Evolutionary conservation across 148 eudicot species (phyloP).

Genomic region (Heliosperma pusillum): DNA sequence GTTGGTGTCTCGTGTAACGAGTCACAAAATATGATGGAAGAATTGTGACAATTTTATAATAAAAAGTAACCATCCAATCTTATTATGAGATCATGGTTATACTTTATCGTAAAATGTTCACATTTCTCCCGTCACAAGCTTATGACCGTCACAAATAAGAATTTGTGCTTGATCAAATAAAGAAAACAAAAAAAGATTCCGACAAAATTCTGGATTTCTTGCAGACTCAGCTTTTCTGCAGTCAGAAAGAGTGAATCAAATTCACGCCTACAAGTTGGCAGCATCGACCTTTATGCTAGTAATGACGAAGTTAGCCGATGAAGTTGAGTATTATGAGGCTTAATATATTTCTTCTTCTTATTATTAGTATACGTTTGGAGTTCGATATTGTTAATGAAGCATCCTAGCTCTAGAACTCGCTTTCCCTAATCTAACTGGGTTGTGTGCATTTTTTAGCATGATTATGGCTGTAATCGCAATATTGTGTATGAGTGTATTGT

Average conservation of each 20-base stretch:
- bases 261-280: constrained; percentile 78
- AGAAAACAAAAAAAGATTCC: background rate
- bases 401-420: background rate
- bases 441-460: background rate
- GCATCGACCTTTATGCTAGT: constrained; percentile 70
- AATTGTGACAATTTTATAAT: too few species aligned
- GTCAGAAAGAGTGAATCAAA: constrained; percentile 57
- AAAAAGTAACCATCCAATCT: too few species aligned
- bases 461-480: background rate
- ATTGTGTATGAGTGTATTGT: background rate
- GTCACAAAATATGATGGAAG: too few species aligned
- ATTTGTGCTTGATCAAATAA: too few species aligned
- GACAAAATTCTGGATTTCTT: background rate
- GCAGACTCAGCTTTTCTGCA: constrained; percentile 71
- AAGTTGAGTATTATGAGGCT: background rate
- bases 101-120: too few species aligned
- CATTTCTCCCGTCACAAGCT: too few species aligned
- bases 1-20: too few species aligned
- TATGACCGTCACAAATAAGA: too few species aligned
- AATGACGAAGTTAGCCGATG: constrained; percentile 7
- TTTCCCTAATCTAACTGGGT: background rate
- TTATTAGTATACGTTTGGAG: background rate
- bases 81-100: too few species aligned
- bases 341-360: background rate
- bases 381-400: background rate